These are phyloP conservation scores for Malassezia arunalokei DNA, from an alignment of 1,284 basidiomycete genomes.

Conservation along the genomic window DNA sequence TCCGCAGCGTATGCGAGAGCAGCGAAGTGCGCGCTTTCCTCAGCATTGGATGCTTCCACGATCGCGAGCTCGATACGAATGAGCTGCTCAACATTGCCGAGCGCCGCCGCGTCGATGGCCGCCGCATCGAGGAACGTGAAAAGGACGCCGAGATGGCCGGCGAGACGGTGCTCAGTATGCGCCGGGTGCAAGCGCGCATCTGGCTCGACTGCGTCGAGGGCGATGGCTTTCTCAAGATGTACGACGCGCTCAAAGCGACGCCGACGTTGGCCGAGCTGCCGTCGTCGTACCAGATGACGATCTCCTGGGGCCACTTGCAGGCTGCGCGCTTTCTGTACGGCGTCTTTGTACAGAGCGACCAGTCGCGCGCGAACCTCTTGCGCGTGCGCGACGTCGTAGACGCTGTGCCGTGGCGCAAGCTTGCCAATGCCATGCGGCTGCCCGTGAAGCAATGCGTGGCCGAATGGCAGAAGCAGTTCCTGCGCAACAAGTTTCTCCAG, in stretches of 20 bases:
- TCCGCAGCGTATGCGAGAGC: conserved; percentile 35
- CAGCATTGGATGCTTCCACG: conserved; percentile 28
- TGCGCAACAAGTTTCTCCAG: conserved; percentile 30
- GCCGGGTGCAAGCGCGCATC: conserved; percentile 30
- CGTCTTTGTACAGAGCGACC: conserved; percentile 35
- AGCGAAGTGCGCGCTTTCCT: conserved; percentile 36
- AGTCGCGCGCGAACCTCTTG: conserved; percentile 33
- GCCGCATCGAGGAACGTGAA: conserved; percentile 30
- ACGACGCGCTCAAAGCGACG: conserved; percentile 27
- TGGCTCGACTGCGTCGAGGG: conserved; percentile 40
- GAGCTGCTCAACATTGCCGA: conserved; percentile 32
- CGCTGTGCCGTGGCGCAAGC: conserved; percentile 36
- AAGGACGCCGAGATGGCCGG: conserved; percentile 32
- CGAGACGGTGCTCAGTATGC: conserved; percentile 36
- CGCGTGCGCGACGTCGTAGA: conserved; percentile 29
- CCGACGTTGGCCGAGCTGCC: conserved; percentile 28
- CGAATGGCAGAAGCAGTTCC: conserved; percentile 29
- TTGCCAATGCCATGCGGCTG: conserved; percentile 34
- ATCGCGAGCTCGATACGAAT: conserved; percentile 23
- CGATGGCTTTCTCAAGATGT: conserved; percentile 38
- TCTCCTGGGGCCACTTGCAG: conserved; percentile 38
- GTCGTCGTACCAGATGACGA: conserved; percentile 33
- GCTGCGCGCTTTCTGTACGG: conserved; percentile 37
- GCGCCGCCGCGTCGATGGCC: conserved; percentile 26
- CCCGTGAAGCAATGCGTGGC: conserved; percentile 31